Base-by-base conservation (phyloP, 345 rosid species). In the Eucalyptus sp. region DNA sequence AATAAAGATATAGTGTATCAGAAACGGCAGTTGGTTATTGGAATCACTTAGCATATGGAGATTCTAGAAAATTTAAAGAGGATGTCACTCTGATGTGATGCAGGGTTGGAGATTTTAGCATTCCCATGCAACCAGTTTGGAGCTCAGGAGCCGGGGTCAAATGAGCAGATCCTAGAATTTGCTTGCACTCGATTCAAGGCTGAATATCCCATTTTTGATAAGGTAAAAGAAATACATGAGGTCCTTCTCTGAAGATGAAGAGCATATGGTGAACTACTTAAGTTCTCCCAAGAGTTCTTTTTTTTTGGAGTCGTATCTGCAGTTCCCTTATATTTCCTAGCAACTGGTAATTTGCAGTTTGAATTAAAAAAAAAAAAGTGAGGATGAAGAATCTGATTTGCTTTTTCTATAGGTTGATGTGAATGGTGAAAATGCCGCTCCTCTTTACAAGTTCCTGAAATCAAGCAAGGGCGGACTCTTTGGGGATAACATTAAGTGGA, bases 81-180 rank as follows among this genome's bases (percentile, higher is more conserved):
- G 27, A 44, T 44, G 68, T 87, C 37, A 50, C 43, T 29, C 43
- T 49, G 37, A 29, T 86, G 87, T 16, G 87, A 86, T 49, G 85
- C 91, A 97, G 99, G 98, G 4, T 91, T 97, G 66, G 98, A 96
- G 94, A 96, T 97, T 90, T 91, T 96, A 88, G 99, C 99, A 27
- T 97, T 96, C 87, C 99, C 99, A 2, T 96, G 99, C 93, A 97
- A 97, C 92, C 99, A 96, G 92, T 96, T 97, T 91, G 95, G 94
- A 43, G 93, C 91, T 89, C 99, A 97, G 91, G 99, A 97, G 91
- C 99, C 98, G 29, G 98, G 99, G 88, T 87, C 85, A 85, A 97
- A 95, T 88, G 97, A 96, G 90, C 92, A 97, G 93, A 96, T 96
- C 68, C 29, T 93, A 71, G 93, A 96, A 88, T 92, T 94, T 88